Evolutionary conservation across 2,329 filamentous ascomycete species (phyloP).

Genomic region (Xylariaceae sp.): DNA sequence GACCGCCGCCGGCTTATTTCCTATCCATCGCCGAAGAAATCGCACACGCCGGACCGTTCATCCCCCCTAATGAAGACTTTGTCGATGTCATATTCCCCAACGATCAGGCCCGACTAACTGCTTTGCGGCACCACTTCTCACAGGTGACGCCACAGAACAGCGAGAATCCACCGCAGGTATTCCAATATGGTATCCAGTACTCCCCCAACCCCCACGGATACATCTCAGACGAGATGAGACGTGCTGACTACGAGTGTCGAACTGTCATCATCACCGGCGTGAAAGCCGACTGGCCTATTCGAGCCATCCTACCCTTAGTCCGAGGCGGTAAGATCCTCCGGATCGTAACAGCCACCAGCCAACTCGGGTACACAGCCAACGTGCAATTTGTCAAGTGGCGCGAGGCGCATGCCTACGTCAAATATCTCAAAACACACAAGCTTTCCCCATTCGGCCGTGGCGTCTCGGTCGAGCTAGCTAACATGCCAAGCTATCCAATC

Average conservation of each 20-base stretch:
- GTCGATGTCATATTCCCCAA: neutral
- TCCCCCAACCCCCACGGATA: neutral
- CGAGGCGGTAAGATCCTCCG: conserved; percentile 20
- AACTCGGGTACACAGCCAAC: neutral
- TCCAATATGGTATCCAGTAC: neutral
- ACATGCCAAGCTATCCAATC: conserved; percentile 10
- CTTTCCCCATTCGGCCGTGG: neutral
- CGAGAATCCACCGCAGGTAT: neutral
- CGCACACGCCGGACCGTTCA: neutral
- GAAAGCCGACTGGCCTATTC: neutral
- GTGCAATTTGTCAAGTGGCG: conserved; percentile 6
- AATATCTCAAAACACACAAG: neutral
- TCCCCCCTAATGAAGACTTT: neutral
- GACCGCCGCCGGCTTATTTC: neutral
- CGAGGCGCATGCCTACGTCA: neutral
- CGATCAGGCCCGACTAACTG: neutral
- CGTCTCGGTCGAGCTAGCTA: neutral
- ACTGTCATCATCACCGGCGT: conserved; percentile 20
- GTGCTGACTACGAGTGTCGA: conserved; percentile 9
- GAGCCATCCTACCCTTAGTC: conserved; percentile 15
- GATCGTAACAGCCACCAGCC: neutral
- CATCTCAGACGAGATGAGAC: neutral
- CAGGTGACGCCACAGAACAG: neutral
- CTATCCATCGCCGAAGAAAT: neutral
- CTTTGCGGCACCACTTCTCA: neutral